Percentiles rank a stretch among this genome's conserved stretches.
Conservation (phyloP, 306 rosid genomes). For the Fagus sylvatica region DNA sequence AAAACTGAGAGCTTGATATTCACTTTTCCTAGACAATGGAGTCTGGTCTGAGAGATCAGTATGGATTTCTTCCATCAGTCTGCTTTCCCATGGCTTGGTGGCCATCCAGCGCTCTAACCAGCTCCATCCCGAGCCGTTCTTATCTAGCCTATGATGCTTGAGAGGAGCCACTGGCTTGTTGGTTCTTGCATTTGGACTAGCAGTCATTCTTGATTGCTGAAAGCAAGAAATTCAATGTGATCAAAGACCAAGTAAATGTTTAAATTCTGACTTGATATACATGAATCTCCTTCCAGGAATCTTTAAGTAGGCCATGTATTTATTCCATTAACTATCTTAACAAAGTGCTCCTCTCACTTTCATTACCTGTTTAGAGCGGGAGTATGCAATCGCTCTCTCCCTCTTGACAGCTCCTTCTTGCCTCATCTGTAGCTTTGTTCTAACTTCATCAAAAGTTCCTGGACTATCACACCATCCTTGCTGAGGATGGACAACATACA, state of each 20-base stretch:
- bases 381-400: slow-evolving; percentile 71
- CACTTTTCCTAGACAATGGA: slow-evolving; percentile 47
- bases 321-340: slow-evolving; percentile 1
- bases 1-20: slow-evolving; percentile 28
- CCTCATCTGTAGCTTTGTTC: slow-evolving; percentile 64
- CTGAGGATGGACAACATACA: slow-evolving; percentile 40
- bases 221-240: slow-evolving; percentile 18
- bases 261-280: not conserved
- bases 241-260: not conserved
- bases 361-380: slow-evolving; percentile 62
- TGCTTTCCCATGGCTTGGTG: slow-evolving; percentile 69
- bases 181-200: slow-evolving; percentile 59
- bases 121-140: slow-evolving; percentile 43
- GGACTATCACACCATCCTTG: slow-evolving; percentile 78
- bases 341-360: slow-evolving; percentile 6
- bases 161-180: slow-evolving; percentile 35
- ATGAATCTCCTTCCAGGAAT: not conserved
- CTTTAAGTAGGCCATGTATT: not conserved
- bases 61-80: slow-evolving; percentile 46
- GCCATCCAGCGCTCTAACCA: slow-evolving; percentile 85
- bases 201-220: slow-evolving; percentile 52
- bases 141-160: slow-evolving; percentile 39
- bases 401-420: slow-evolving; percentile 69
- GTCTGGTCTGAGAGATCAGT: slow-evolving; percentile 42
- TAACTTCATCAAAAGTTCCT: slow-evolving; percentile 66